A percentile compares a stretch with the other conserved stretches of the same genome.
phyloP scores from a whole-genome alignment of 2,329 filamentous ascomycete species.

The Alternaria panax region DNA sequence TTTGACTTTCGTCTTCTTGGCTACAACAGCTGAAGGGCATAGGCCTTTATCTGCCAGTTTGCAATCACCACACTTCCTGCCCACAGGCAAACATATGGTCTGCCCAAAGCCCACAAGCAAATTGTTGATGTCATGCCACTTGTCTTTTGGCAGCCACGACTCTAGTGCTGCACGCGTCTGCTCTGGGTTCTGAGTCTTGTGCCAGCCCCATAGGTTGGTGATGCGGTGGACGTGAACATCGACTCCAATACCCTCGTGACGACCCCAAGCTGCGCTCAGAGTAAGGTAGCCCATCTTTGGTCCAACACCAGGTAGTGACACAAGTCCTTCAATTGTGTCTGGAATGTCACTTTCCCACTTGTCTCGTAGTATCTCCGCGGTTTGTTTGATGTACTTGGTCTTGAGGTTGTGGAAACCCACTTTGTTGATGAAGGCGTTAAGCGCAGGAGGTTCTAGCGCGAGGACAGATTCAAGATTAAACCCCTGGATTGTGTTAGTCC shows the following conservation, averaged over 20 bases:
- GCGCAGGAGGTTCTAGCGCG: constrained; percentile 68
- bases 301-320: constrained; percentile 82
- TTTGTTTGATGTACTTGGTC: constrained; percentile 80
- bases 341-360: constrained; percentile 79
- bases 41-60: constrained; percentile 77
- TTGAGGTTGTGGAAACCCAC: constrained; percentile 97
- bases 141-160: constrained; percentile 81
- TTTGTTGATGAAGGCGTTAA: constrained; percentile 79
- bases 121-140: constrained; percentile 92
- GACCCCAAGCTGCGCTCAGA: constrained; percentile 77
- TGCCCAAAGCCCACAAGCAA: constrained; percentile 88
- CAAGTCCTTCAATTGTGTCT: constrained; percentile 75
- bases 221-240: constrained; percentile 96
- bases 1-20: constrained; percentile 61
- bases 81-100: constrained; percentile 82
- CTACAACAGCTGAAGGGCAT: constrained; percentile 65
- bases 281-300: constrained; percentile 96
- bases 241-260: constrained; percentile 81
- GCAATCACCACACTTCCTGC: constrained; percentile 83
- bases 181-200: constrained; percentile 81
- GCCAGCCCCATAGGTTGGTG: constrained; percentile 93
- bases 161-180: constrained; percentile 79
- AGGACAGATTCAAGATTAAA: constrained; percentile 82
- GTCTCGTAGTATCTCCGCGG: constrained; percentile 76
- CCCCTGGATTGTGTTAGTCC: constrained; percentile 35